Percentiles rank a stretch among this genome's conserved stretches.
phyloP scores from a whole-genome alignment of 2,329 filamentous ascomycete species.

The Claviceps spartinae region DNA sequence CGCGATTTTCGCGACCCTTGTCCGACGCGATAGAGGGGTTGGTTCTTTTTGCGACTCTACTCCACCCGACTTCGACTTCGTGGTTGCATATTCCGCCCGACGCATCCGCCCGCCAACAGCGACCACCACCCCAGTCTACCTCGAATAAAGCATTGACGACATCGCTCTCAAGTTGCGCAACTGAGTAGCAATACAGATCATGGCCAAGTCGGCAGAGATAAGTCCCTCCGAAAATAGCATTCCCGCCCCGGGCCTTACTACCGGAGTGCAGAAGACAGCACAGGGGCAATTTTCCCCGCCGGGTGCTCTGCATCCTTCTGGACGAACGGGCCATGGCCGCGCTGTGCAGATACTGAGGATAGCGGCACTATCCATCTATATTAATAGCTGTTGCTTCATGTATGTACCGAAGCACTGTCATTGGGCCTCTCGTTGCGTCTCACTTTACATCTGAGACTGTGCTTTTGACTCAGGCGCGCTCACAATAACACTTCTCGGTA shows the following conservation, averaged over 20 bases:
- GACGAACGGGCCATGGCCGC: slow-evolving; percentile 37
- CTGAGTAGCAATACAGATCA: slow-evolving; percentile 5
- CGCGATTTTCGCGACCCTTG: no score
- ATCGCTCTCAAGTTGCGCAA: not conserved
- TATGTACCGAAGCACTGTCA: slow-evolving; percentile 12
- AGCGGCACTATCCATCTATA: slow-evolving; percentile 38
- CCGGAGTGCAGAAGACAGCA: slow-evolving; percentile 10
- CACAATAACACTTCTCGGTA: slow-evolving; percentile 14
- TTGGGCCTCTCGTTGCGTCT: not conserved
- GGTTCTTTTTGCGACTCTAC: no score
- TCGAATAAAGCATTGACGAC: not conserved
- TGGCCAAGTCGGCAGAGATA: slow-evolving; percentile 14
- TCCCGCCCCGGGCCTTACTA: slow-evolving; percentile 18
- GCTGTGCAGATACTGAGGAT: slow-evolving; percentile 38
- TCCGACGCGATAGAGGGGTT: no score
- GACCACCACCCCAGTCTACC: not conserved
- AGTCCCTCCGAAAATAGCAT: slow-evolving; percentile 13
- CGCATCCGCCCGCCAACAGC: not conserved
- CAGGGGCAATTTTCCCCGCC: slow-evolving; percentile 7
- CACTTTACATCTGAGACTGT: not conserved
- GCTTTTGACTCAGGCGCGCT: not conserved
- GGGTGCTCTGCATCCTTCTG: slow-evolving; percentile 34
- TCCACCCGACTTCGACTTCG: not conserved
- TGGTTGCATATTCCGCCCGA: no score
- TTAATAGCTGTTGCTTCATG: slow-evolving; percentile 33